phyloP scores from a whole-genome alignment of 441 rosid genomes.

The Brassica hybrid region DNA sequence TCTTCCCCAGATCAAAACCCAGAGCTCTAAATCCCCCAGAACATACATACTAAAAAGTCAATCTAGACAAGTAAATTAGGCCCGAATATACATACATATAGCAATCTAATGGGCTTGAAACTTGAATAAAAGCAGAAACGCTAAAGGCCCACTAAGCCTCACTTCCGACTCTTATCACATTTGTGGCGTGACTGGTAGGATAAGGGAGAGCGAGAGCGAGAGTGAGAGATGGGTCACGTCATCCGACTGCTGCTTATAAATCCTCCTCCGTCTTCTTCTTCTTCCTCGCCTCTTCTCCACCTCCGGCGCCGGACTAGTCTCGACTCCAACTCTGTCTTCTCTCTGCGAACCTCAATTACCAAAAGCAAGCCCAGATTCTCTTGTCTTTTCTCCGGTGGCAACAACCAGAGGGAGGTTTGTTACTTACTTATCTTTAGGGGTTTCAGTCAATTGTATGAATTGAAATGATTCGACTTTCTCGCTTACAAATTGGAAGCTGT shows the following conservation, averaged over 20 bases:
- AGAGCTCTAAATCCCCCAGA: too few relatives aligned
- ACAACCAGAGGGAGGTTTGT: conserved; percentile 62
- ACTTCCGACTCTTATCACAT: neutral
- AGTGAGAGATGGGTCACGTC: conserved; percentile 38
- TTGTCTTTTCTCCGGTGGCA: conserved; percentile 72
- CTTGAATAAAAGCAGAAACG: neutral
- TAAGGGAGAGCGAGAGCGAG: conserved; percentile 5
- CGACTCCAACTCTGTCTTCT: conserved; percentile 44
- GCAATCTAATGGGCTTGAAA: neutral
- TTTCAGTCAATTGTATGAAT: neutral
- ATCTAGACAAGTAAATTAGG: too few relatives aligned
- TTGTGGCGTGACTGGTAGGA: neutral
- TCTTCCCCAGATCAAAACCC: too few relatives aligned
- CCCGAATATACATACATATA: neutral
- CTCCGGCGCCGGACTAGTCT: conserved; percentile 31
- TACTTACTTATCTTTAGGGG: neutral
- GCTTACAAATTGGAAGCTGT: neutral
- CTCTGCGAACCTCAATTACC: conserved; percentile 45
- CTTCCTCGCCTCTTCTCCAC: conserved; percentile 9
- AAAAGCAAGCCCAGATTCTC: conserved; percentile 56
- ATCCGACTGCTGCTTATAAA: conserved; percentile 17
- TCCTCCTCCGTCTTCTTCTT: neutral
- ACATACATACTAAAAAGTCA: too few relatives aligned
- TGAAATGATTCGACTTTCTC: neutral
- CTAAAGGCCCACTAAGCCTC: too few relatives aligned